A percentile compares a stretch with the other conserved stretches of the same genome.
Evolutionary conservation across 495 filamentous ascomycete genomes (phyloP).

Genomic region (Penicillium bialowiezense): DNA sequence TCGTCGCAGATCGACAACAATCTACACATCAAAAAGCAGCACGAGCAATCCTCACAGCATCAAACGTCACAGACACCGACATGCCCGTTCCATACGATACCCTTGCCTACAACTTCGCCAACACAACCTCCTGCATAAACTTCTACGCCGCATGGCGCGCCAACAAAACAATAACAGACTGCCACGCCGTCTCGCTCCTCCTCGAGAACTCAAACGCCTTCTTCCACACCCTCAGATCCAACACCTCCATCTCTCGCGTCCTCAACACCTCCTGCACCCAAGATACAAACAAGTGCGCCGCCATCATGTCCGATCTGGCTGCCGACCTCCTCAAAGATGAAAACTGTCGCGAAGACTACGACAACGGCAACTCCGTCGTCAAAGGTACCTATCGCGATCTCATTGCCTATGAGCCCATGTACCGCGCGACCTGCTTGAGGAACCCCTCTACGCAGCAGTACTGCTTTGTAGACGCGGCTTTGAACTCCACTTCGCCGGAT

Average conservation of each 20-base stretch:
- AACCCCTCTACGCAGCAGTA: slow-evolving; percentile 37
- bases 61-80: slow-evolving; percentile 21
- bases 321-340: slow-evolving; percentile 49
- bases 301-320: slow-evolving; percentile 59
- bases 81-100: slow-evolving; percentile 74
- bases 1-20: slow-evolving; percentile 12
- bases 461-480: slow-evolving; percentile 80
- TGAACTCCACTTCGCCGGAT: slow-evolving; percentile 62
- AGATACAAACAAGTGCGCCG: slow-evolving; percentile 55
- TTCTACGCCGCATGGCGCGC: slow-evolving; percentile 69
- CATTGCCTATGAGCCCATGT: slow-evolving; percentile 69
- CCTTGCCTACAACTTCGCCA: slow-evolving; percentile 67
- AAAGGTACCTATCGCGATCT: slow-evolving; percentile 70
- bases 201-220: slow-evolving; percentile 72
- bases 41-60: slow-evolving; percentile 23
- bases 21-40: neutral
- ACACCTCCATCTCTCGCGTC: slow-evolving; percentile 62
- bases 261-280: slow-evolving; percentile 71
- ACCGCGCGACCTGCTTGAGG: slow-evolving; percentile 75
- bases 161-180: slow-evolving; percentile 61
- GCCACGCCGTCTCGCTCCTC: slow-evolving; percentile 72
- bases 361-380: slow-evolving; percentile 63
- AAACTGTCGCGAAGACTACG: slow-evolving; percentile 71
- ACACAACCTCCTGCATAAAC: slow-evolving; percentile 49
- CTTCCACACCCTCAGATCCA: slow-evolving; percentile 67